These are phyloP conservation scores for Neohortaea acidophila DNA, from an alignment of 495 filamentous ascomycete genomes.

Conservation along the genomic window DNA sequence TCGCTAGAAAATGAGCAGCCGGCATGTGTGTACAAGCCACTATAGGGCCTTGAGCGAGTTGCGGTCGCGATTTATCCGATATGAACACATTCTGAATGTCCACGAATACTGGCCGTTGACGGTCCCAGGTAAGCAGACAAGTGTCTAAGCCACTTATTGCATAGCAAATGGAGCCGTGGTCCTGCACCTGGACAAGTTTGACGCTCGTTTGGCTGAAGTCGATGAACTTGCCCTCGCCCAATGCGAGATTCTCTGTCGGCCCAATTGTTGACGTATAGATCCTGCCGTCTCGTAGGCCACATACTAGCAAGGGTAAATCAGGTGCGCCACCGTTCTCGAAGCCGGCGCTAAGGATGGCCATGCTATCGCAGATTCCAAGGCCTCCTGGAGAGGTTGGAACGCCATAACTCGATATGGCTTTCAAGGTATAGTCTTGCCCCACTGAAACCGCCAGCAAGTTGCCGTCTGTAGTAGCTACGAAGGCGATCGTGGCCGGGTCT, in stretches of 20 bases:
- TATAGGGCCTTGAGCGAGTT: slow-evolving; percentile 15
- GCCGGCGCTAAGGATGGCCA: not conserved
- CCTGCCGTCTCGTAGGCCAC: slow-evolving; percentile 22
- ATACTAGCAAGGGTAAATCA: slow-evolving; percentile 7
- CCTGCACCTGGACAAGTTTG: not conserved
- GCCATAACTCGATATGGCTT: no score
- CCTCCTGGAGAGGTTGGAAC: not conserved
- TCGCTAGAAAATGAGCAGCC: slow-evolving; percentile 2
- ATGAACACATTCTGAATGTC: slow-evolving; percentile 22
- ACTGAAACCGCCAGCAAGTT: not conserved
- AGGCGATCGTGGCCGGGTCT: no score
- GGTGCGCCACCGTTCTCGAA: not conserved
- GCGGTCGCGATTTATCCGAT: slow-evolving; percentile 14
- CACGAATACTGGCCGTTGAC: slow-evolving; percentile 4
- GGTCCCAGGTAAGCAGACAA: slow-evolving; percentile 11
- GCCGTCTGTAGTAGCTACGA: no score
- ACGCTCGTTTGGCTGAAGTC: slow-evolving; percentile 6
- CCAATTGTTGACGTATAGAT: not conserved
- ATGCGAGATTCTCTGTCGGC: not conserved
- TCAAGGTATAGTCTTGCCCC: no score
- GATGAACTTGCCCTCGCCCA: not conserved
- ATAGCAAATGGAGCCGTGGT: not conserved
- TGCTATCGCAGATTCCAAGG: slow-evolving; percentile 4
- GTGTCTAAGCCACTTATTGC: slow-evolving; percentile 11
- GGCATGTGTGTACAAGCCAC: slow-evolving; percentile 17